A percentile compares a stretch with the other conserved stretches of the same genome.
Conservation (phyloP, 2,329 filamentous ascomycete species). For the Pochonia chlamydosporia region DNA sequence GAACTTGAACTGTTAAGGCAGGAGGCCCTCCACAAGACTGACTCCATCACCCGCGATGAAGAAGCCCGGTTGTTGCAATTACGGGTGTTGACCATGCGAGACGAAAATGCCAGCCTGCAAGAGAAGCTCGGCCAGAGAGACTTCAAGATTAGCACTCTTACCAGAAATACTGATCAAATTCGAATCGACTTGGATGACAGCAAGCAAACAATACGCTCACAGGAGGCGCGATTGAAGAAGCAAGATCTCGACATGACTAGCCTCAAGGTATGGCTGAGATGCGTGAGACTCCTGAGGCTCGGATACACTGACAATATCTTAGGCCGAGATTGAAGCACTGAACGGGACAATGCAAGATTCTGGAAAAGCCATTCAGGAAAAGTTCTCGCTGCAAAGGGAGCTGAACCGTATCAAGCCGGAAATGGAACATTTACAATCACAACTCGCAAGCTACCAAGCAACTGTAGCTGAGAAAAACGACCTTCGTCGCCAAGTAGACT, state of each 20-base stretch:
- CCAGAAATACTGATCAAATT: slow-evolving; percentile 32
- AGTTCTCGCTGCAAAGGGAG: slow-evolving; percentile 47
- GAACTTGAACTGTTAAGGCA: slow-evolving; percentile 67
- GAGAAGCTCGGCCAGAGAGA: slow-evolving; percentile 56
- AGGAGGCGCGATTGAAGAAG: slow-evolving; percentile 42
- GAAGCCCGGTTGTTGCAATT: slow-evolving; percentile 64
- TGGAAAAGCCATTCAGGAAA: slow-evolving; percentile 59
- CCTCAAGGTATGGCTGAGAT: slow-evolving; percentile 36
- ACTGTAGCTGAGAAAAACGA: slow-evolving; percentile 73
- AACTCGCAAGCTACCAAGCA: slow-evolving; percentile 56
- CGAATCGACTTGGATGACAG: slow-evolving; percentile 36
- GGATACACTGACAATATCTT: slow-evolving; percentile 6
- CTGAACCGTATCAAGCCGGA: slow-evolving; percentile 48
- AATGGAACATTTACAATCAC: slow-evolving; percentile 49
- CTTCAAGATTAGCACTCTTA: slow-evolving; percentile 47
- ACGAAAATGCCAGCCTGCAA: slow-evolving; percentile 66
- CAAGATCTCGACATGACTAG: slow-evolving; percentile 43
- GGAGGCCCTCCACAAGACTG: slow-evolving; percentile 55
- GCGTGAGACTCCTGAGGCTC: too few species aligned
- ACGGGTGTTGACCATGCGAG: slow-evolving; percentile 63
- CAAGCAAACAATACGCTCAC: slow-evolving; percentile 35
- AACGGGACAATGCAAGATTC: slow-evolving; percentile 63
- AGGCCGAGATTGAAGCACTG: slow-evolving; percentile 69
- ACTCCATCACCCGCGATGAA: slow-evolving; percentile 69
- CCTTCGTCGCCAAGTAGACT: slow-evolving; percentile 70